Percentiles rank a stretch among this genome's conserved stretches.
These are phyloP conservation scores for Boletus sp. DNA, from an alignment of 768 basidiomycete genomes.

Conservation along the genomic window DNA sequence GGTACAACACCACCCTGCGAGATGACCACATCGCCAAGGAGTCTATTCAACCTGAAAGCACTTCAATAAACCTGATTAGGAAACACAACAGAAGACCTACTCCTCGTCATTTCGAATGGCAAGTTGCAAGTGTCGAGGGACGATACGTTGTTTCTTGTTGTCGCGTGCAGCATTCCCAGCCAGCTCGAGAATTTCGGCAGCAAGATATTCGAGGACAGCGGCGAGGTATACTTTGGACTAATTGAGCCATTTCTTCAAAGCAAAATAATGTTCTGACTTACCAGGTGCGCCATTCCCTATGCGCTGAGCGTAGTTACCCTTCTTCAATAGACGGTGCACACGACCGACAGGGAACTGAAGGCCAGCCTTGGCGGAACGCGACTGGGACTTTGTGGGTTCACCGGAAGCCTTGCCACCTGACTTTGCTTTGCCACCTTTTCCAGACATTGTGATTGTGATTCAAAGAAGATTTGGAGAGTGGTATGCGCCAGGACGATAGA, in stretches of 20 bases:
- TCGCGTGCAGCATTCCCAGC: slow-evolving; percentile 56
- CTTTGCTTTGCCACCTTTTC: slow-evolving; percentile 56
- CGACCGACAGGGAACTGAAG: slow-evolving; percentile 57
- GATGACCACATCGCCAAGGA: slow-evolving; percentile 51
- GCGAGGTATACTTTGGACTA: slow-evolving; percentile 50
- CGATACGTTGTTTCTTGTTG: slow-evolving; percentile 62
- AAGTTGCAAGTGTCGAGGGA: slow-evolving; percentile 63
- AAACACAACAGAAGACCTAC: slow-evolving; percentile 13
- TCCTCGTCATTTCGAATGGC: slow-evolving; percentile 66
- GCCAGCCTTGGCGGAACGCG: slow-evolving; percentile 42
- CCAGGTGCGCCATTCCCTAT: slow-evolving; percentile 55
- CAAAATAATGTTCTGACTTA: slow-evolving; percentile 8
- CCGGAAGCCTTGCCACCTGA: slow-evolving; percentile 63
- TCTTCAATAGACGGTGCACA: slow-evolving; percentile 58
- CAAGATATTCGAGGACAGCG: slow-evolving; percentile 60
- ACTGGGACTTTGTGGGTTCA: slow-evolving; percentile 33
- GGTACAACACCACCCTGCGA: slow-evolving; percentile 62
- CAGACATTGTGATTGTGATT: slow-evolving; percentile 34
- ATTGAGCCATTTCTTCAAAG: background rate
- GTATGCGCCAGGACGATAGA: background rate
- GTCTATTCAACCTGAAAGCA: slow-evolving; percentile 34
- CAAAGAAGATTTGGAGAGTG: background rate
- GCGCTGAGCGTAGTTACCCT: slow-evolving; percentile 57
- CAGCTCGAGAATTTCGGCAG: slow-evolving; percentile 62
- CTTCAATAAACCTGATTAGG: background rate